These are phyloP conservation scores for Candida sojae DNA, from an alignment of 1,139 yeast species.

Conservation along the genomic window DNA sequence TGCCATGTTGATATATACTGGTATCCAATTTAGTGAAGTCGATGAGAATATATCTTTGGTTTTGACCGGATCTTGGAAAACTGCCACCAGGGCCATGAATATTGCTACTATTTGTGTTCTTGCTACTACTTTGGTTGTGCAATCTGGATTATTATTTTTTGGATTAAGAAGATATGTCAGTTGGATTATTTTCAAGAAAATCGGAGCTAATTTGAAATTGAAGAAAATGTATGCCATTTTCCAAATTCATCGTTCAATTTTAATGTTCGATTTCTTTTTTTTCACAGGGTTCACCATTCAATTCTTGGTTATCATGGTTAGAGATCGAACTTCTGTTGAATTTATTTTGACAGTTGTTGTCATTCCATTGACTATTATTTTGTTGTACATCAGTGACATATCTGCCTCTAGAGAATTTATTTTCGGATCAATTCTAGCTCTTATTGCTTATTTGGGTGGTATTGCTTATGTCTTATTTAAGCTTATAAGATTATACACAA, in stretches of 20 bases:
- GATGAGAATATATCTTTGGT: slow-evolving; percentile 34
- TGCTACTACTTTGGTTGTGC: slow-evolving; percentile 39
- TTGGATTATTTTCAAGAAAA: slow-evolving; percentile 52
- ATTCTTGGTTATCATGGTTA: slow-evolving; percentile 50
- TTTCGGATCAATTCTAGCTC: slow-evolving; percentile 30
- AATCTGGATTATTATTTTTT: slow-evolving; percentile 32
- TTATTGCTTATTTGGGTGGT: slow-evolving; percentile 38
- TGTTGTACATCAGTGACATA: slow-evolving; percentile 39
- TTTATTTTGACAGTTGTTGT: slow-evolving; percentile 52
- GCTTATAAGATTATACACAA: slow-evolving; percentile 49
- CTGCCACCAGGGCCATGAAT: slow-evolving; percentile 36
- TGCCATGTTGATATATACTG: slow-evolving; percentile 54
- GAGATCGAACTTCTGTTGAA: slow-evolving; percentile 41
- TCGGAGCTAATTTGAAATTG: slow-evolving; percentile 51
- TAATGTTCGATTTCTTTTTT: slow-evolving; percentile 51
- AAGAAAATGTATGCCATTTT: slow-evolving; percentile 41
- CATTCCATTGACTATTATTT: slow-evolving; percentile 46
- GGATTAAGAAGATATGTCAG: slow-evolving; percentile 45
- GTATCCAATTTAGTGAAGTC: slow-evolving; percentile 51
- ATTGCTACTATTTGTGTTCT: slow-evolving; percentile 50
- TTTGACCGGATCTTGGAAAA: slow-evolving; percentile 25
- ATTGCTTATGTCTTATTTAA: slow-evolving; percentile 54
- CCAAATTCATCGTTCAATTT: slow-evolving; percentile 44
- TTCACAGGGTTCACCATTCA: slow-evolving; percentile 57
- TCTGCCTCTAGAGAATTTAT: slow-evolving; percentile 41